These are phyloP conservation scores for Orbilia ellipsospora DNA, from an alignment of 2,329 filamentous ascomycete species.

Conservation along the genomic window DNA sequence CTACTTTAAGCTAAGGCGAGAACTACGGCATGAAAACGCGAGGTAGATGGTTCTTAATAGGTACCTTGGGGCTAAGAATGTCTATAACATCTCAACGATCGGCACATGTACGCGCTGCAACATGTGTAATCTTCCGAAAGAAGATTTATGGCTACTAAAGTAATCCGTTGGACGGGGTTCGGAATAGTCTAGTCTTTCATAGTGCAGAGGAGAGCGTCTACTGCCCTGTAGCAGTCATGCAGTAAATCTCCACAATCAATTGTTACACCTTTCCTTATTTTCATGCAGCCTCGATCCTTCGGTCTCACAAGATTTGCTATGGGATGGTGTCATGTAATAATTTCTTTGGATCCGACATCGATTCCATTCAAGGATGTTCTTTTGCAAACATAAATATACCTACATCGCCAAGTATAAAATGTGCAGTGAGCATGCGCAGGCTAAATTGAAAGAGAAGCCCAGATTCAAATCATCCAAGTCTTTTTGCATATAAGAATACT, in stretches of 20 bases:
- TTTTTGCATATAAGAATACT: neutral
- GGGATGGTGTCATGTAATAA: neutral
- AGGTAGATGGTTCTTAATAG: constrained; percentile 15
- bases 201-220: neutral
- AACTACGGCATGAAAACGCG: neutral
- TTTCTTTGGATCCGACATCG: too few relatives aligned
- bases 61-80: constrained; percentile 14
- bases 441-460: too few relatives aligned
- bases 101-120: neutral
- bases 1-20: constrained; percentile 9
- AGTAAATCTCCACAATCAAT: constrained; percentile 3
- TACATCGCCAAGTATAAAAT: too few relatives aligned
- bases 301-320: too few relatives aligned
- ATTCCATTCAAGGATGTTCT: too few relatives aligned
- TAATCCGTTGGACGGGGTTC: too few relatives aligned
- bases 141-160: too few relatives aligned
- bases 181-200: too few relatives aligned
- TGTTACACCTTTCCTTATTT: too few relatives aligned
- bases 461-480: too few relatives aligned
- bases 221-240: constrained; percentile 1
- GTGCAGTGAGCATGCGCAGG: too few relatives aligned
- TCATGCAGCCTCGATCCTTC: too few relatives aligned
- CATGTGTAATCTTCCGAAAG: neutral
- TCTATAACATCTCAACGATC: constrained; percentile 3
- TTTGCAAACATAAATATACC: neutral